Evolutionary conservation across 2,329 filamentous ascomycete species (phyloP).

Genomic region (Diaporthe ampelina): DNA sequence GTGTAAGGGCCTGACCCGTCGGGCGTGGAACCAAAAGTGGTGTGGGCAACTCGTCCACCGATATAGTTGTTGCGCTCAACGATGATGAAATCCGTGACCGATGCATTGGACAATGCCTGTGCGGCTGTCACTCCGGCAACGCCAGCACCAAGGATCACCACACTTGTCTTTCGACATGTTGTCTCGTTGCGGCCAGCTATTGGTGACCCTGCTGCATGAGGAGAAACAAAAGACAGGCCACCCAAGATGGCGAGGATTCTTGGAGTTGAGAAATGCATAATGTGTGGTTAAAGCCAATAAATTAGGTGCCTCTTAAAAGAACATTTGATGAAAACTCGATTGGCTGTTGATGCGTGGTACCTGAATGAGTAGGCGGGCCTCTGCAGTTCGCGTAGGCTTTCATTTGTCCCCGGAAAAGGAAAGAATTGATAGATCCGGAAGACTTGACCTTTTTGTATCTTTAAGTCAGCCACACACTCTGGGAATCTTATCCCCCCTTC

Average conservation of each 20-base stretch:
- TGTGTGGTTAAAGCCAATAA: not conserved
- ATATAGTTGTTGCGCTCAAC: constrained; percentile 1
- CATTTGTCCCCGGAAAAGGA: not conserved
- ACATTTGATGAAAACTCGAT: not conserved
- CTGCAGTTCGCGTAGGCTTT: not conserved
- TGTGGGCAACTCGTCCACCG: not conserved
- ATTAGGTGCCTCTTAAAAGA: not conserved
- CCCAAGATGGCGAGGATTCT: not conserved
- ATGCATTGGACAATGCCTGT: not conserved
- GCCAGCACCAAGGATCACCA: not conserved
- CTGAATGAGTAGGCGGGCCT: not conserved
- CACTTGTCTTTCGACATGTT: not conserved
- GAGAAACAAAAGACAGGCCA: not conserved
- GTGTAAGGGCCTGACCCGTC: not conserved
- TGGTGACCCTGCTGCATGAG: not conserved
- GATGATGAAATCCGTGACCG: not conserved
- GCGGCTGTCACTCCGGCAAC: no score
- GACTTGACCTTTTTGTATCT: not conserved
- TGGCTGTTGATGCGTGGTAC: not conserved
- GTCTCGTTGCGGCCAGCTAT: not conserved
- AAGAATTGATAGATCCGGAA: not conserved
- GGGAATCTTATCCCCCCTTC: not conserved
- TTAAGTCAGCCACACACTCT: not conserved
- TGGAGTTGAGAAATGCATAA: not conserved
- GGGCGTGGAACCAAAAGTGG: not conserved